phyloP scores from a whole-genome alignment of 805 yeast genomes.

The Candida railenensis region DNA sequence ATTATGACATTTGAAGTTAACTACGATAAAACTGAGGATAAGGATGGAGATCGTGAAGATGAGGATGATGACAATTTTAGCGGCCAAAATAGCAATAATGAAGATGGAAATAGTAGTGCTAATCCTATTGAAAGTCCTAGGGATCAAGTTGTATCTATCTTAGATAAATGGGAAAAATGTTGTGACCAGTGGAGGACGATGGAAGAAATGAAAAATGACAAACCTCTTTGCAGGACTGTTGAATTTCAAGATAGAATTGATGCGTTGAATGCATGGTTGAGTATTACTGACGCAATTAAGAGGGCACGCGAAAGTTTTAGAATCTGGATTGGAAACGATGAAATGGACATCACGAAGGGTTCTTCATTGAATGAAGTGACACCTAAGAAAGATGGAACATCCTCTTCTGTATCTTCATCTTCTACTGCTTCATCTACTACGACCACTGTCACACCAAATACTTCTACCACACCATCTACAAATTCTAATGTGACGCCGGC shows the following conservation, averaged over 20 bases:
- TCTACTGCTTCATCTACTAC: slow-evolving; percentile 11
- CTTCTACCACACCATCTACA: slow-evolving; percentile 1
- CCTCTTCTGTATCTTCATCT: slow-evolving; percentile 1
- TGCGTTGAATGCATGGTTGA: slow-evolving; percentile 81
- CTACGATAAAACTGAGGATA: slow-evolving; percentile 30
- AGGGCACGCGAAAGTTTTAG: slow-evolving; percentile 60
- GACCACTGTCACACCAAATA: background rate
- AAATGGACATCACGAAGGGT: slow-evolving; percentile 34
- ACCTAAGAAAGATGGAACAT: background rate
- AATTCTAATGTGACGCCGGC: no score
- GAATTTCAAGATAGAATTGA: slow-evolving; percentile 67
- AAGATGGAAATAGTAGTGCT: background rate
- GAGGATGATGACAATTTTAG: background rate
- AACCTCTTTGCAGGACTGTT: slow-evolving; percentile 64
- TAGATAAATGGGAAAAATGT: slow-evolving; percentile 63
- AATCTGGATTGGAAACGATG: slow-evolving; percentile 84
- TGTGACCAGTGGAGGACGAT: slow-evolving; percentile 78
- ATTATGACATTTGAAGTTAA: slow-evolving; percentile 61
- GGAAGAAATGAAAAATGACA: slow-evolving; percentile 75
- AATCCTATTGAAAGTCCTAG: slow-evolving; percentile 24
- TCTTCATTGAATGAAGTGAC: slow-evolving; percentile 8
- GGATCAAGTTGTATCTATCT: slow-evolving; percentile 51
- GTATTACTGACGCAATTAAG: slow-evolving; percentile 67
- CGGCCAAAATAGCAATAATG: background rate
- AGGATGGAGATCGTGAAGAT: background rate